Evolutionary conservation across 306 rosid genomes (phyloP).

Genomic region (Cucurbita maxima): DNA sequence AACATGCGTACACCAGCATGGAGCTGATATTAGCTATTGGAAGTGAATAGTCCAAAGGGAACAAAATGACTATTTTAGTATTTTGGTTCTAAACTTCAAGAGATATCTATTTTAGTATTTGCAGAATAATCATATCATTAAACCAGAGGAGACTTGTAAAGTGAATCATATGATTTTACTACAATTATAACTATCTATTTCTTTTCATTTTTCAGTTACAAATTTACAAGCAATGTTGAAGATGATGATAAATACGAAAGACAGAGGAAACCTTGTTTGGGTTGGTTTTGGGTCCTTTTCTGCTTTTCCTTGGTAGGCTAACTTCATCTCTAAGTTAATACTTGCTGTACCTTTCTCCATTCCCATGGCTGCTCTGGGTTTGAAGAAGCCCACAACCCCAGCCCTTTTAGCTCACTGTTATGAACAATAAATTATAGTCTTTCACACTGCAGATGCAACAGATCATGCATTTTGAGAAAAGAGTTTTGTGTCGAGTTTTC

Average conservation of each 20-base stretch:
- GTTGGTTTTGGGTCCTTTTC: background rate
- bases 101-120: too few species aligned
- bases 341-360: slow-evolving; percentile 42
- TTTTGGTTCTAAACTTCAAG: too few species aligned
- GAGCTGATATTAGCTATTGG: background rate
- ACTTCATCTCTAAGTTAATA: background rate
- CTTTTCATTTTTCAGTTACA: background rate
- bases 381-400: slow-evolving; percentile 71
- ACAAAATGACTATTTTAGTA: background rate
- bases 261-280: background rate
- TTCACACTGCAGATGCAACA: background rate
- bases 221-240: slow-evolving; percentile 5
- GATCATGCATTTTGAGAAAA: too few species aligned
- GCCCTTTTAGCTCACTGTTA: slow-evolving; percentile 49
- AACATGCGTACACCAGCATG: background rate
- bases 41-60: background rate
- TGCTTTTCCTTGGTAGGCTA: background rate
- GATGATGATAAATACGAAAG: background rate
- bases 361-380: slow-evolving; percentile 98
- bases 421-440: background rate
- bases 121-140: background rate
- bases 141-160: background rate
- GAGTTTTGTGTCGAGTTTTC: background rate
- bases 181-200: background rate
- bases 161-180: background rate